Evolutionary conservation across 2,329 filamentous ascomycete genomes (phyloP), one percentile per base, ranked within the genome.

Genomic region (Venturia asperata): DNA sequence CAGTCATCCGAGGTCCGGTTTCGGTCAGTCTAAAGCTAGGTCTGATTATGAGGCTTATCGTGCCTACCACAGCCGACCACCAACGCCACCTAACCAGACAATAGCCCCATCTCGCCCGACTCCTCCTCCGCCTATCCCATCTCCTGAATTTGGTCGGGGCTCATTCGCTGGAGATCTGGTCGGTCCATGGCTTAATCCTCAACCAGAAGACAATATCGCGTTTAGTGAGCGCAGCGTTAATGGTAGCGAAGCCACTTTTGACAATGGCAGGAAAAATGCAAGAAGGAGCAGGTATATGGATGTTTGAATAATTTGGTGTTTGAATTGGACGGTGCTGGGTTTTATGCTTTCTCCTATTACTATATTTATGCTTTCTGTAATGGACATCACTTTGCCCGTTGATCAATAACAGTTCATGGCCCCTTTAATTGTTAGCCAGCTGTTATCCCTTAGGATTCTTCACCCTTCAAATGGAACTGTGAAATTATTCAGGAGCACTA

Each of bases 11-110:
- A 24, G 15, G 19, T n/a, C 45, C 5, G 45, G 45, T 7, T 9
- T 24, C 3, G 19, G 19, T 47, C 45, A 47, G 45, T 47, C 45
- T n/a, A n/a, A n/a, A n/a, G 45, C 45, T 47, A 47, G 45, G 9
- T 52, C 61, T 5, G 61, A 63, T 17, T 63, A 63, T 17, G 34
- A 52, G 21, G 34, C 34, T 17, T 63, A 52, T 43, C 61, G 61
- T 37, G 34, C 42, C 5, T 63, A 63, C 34, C 61, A 63, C 27
- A 63, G 43, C 61, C 19, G 61, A 45, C 61, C 61, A 43, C 61
- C 61, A 43, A 19, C 21, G 34, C 45, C 61, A n/a, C 61, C 61
- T 47, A 19, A 43, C 2, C 61, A 10, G 2, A 47, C 39, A 62
- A 13, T 30, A 27, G 27, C 19, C 11, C n/a, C 30, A 58, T 15